Evolutionary conservation across 2,329 filamentous ascomycete genomes (phyloP), one percentile per base, ranked within the genome.

Genomic region (Pseudogymnoascus sp.): DNA sequence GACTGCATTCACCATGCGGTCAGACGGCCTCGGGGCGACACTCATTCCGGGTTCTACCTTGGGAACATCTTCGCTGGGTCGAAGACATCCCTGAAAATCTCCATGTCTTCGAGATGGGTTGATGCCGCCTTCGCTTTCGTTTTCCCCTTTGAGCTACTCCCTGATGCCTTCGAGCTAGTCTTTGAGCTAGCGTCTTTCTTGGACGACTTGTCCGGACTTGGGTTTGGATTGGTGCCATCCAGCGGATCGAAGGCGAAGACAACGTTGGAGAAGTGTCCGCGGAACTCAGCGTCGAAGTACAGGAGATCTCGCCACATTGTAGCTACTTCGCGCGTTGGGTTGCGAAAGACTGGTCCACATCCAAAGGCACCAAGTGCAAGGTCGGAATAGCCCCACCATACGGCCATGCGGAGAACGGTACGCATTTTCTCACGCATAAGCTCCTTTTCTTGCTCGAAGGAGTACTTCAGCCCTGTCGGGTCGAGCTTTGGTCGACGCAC

Each of bases 391-490:
- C 79, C 78, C 69, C 85, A 81, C 70, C 81, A 83, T 16, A 83
- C 83, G 67, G 88, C 90, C 67, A 92, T 90, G 57, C 86, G 82
- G 16, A 92, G 81, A 2, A 88, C 86, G 1, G 85, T 84, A 21
- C 85, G 84, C 74, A 92, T 87, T 76, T 92, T 91, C 70, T 89
- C 86, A 70, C 81, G 82, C 76, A 90, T 89, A 73, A 91, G 80
- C 68, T 89, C 85, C 66, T 83, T 83, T 75, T 92, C 90, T 70
- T 87, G 81, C 3, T 80, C 79, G 74, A 93, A 92, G 0, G 87
- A 89, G 75, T 91, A 92, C 67, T 84, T 84, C 66, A 79, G 80
- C n/a, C 85, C 86, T 60, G 80, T 79, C 65, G 85, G 83, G 69
- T 86, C 86, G 41, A 92, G 81, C 75, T 91, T 92, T 16, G 90